Conservation (phyloP, 441 rosid genomes). For the Pelargonium australe region DNA sequence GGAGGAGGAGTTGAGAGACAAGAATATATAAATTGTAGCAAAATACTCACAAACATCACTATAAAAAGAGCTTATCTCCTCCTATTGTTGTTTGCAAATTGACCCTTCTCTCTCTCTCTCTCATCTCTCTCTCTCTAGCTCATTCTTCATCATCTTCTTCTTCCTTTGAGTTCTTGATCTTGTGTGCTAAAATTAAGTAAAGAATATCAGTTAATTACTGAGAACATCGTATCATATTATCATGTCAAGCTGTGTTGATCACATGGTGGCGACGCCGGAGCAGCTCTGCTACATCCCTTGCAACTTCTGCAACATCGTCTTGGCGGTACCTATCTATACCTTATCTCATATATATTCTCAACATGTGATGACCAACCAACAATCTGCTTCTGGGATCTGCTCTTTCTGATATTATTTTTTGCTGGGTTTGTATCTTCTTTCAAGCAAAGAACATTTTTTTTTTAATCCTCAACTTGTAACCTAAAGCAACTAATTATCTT, state of each 20-base stretch:
- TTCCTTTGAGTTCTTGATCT: background rate
- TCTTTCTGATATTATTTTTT: no score
- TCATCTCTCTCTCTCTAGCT: background rate
- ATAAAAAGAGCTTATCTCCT: background rate
- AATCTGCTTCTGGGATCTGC: no score
- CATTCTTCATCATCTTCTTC: background rate
- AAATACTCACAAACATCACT: no score
- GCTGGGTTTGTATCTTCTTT: no score
- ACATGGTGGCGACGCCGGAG: constrained; percentile 33
- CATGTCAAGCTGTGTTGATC: constrained; percentile 47
- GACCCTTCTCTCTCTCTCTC: background rate
- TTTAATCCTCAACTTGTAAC: no score
- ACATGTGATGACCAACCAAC: no score
- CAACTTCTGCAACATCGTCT: constrained; percentile 93
- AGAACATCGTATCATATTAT: background rate
- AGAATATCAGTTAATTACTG: no score
- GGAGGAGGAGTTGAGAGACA: background rate
- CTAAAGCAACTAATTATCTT: no score
- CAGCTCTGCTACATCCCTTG: constrained; percentile 98
- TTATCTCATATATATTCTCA: no score
- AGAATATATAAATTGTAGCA: background rate
- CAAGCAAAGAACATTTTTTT: background rate
- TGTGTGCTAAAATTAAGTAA: no score
- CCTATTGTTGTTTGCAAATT: background rate
- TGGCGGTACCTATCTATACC: constrained; percentile 50